phyloP scores from a whole-genome alignment of 2,329 filamentous ascomycete genomes.

The Lecanicillium sp. region DNA sequence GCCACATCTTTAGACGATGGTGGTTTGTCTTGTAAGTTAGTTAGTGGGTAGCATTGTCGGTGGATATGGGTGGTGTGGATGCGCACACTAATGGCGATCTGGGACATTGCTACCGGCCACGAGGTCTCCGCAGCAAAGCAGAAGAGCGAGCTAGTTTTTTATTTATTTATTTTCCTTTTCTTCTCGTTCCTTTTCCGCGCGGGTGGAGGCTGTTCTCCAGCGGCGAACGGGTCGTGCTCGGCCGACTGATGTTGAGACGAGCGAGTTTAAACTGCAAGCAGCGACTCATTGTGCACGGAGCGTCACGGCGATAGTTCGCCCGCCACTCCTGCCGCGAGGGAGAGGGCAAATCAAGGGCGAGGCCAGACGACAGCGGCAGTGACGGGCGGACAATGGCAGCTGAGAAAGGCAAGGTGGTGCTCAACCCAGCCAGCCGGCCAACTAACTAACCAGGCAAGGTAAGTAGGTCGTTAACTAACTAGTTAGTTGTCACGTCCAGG shows the following conservation, averaged over 20 bases:
- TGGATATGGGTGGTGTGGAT: constrained; percentile 6
- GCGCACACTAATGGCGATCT: constrained; percentile 12
- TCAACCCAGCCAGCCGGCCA: too few relatives aligned
- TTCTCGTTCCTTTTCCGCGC: too few relatives aligned
- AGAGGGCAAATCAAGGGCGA: background rate
- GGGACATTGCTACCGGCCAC: constrained; percentile 12
- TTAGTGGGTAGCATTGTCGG: background rate
- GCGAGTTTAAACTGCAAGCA: background rate
- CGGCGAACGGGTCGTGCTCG: constrained; percentile 1
- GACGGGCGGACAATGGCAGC: background rate
- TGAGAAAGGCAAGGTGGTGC: background rate
- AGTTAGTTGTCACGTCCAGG: too few relatives aligned
- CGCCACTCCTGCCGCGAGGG: background rate
- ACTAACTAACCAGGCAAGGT: too few relatives aligned
- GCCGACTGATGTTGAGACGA: constrained; percentile 6
- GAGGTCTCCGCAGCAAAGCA: constrained; percentile 6
- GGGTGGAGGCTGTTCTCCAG: background rate
- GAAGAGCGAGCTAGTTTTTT: constrained; percentile 5
- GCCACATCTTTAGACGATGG: background rate
- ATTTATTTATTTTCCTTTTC: too few relatives aligned
- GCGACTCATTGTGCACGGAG: background rate
- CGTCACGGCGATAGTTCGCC: background rate
- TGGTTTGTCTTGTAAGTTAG: too few relatives aligned
- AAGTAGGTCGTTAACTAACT: too few relatives aligned
- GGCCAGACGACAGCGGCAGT: too few relatives aligned